These are phyloP conservation scores for Dryas drummondii DNA, from an alignment of 306 rosid genomes.

Conservation along the genomic window DNA sequence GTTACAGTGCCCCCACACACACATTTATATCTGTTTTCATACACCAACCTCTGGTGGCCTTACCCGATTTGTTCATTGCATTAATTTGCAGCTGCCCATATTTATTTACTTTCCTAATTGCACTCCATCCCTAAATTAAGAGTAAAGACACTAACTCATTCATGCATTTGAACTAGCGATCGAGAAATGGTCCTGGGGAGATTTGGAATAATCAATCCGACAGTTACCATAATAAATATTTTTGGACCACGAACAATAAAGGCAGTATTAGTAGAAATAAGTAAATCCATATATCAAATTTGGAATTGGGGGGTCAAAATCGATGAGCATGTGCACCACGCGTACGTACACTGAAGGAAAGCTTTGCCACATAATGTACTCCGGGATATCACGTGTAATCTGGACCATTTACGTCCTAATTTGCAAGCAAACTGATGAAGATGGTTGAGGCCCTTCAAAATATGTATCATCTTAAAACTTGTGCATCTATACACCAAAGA, in stretches of 20 bases:
- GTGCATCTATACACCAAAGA: not conserved
- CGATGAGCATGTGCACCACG: conserved; percentile 34
- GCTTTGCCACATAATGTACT: conserved; percentile 35
- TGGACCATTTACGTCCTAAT: conserved; percentile 54
- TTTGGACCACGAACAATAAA: conserved; percentile 50
- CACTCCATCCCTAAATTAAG: no score
- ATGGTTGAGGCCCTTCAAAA: no score
- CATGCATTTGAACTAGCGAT: conserved; percentile 35
- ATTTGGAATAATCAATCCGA: conserved; percentile 43
- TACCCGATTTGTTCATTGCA: not conserved
- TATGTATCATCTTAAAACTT: no score
- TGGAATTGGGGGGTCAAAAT: conserved; percentile 42
- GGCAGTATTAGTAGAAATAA: not conserved
- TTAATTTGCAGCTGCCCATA: no score
- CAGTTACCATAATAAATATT: conserved; percentile 50
- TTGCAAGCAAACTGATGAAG: not conserved
- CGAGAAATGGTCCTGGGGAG: conserved; percentile 57
- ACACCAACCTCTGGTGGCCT: not conserved
- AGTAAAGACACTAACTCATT: not conserved
- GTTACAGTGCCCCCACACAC: conserved; percentile 10
- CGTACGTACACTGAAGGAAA: conserved; percentile 29
- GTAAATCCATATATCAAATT: conserved; percentile 14
- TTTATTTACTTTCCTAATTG: no score
- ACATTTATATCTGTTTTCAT: conserved; percentile 11
- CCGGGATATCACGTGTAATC: conserved; percentile 45